phyloP scores from a whole-genome alignment of 495 filamentous ascomycete species.

The Zalerion maritima region DNA sequence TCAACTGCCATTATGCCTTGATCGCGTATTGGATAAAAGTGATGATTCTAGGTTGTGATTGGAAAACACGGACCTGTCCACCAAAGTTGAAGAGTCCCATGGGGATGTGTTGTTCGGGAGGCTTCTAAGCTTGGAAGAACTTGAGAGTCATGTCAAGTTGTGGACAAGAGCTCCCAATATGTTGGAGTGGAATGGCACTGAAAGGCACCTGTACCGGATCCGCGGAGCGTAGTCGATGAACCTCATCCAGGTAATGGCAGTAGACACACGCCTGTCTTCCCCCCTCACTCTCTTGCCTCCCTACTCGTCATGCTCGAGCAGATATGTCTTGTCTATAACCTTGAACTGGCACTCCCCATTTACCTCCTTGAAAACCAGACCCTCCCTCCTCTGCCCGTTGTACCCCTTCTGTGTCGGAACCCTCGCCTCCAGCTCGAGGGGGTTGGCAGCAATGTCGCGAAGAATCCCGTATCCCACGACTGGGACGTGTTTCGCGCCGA shows the following conservation, averaged over 20 bases:
- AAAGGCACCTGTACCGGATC: too few relatives aligned
- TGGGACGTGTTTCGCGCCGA: slow-evolving; percentile 7
- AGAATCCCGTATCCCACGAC: slow-evolving; percentile 2
- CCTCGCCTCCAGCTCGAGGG: slow-evolving; percentile 8
- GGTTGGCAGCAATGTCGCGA: slow-evolving; percentile 1
- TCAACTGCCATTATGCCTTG: too few relatives aligned
- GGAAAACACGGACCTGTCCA: too few relatives aligned
- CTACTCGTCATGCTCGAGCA: slow-evolving; percentile 5
- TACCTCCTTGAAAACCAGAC: slow-evolving; percentile 7
- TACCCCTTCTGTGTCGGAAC: slow-evolving; percentile 5
- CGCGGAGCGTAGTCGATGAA: too few relatives aligned
- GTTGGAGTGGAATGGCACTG: too few relatives aligned
- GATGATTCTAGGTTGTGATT: too few relatives aligned
- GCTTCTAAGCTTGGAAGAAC: too few relatives aligned
- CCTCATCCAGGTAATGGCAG: background rate
- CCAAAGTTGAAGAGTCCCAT: too few relatives aligned
- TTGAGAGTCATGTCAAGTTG: too few relatives aligned
- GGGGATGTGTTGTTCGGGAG: too few relatives aligned
- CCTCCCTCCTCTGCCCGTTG: slow-evolving; percentile 7
- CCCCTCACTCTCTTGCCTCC: background rate
- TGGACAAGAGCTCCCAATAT: too few relatives aligned
- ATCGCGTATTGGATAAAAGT: too few relatives aligned
- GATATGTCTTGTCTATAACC: slow-evolving; percentile 15
- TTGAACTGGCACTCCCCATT: slow-evolving; percentile 8
- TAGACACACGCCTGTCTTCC: background rate